Conservation (phyloP, 495 filamentous ascomycete genomes). For the Ascodesmis nigricans region DNA sequence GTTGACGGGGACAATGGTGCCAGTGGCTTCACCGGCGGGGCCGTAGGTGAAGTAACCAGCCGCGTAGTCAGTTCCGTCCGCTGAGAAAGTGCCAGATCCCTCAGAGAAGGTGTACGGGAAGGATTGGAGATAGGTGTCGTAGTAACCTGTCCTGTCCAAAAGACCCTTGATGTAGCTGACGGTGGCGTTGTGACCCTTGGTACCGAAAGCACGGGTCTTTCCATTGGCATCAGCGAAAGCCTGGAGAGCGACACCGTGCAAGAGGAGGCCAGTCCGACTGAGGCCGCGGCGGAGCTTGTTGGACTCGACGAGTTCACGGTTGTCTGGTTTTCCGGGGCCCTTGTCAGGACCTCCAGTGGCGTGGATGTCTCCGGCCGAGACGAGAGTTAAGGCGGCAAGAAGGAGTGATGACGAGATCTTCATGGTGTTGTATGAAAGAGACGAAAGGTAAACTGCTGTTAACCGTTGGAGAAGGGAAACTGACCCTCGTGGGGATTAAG, state of each 20-base stretch:
- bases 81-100: constrained; percentile 25
- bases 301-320: constrained; percentile 11
- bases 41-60: constrained; percentile 27
- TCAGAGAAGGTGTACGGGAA: constrained; percentile 27
- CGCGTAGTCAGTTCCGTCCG: constrained; percentile 10
- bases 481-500: no score
- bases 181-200: constrained; percentile 38
- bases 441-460: no score
- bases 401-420: no score
- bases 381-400: no score
- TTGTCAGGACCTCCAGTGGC: no score
- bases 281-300: constrained; percentile 15
- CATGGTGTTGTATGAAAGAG: no score
- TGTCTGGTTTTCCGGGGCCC: constrained; percentile 7
- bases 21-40: constrained; percentile 28
- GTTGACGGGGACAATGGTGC: constrained; percentile 27
- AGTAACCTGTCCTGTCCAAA: constrained; percentile 31
- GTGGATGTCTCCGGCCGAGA: no score
- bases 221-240: constrained; percentile 23
- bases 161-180: constrained; percentile 36
- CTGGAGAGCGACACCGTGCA: constrained; percentile 27
- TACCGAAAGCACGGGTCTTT: constrained; percentile 37
- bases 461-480: no score
- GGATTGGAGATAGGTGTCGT: constrained; percentile 36
- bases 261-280: constrained; percentile 22